Base-by-base conservation (phyloP, 768 basidiomycete genomes). In the Lactifluus echinatus region DNA sequence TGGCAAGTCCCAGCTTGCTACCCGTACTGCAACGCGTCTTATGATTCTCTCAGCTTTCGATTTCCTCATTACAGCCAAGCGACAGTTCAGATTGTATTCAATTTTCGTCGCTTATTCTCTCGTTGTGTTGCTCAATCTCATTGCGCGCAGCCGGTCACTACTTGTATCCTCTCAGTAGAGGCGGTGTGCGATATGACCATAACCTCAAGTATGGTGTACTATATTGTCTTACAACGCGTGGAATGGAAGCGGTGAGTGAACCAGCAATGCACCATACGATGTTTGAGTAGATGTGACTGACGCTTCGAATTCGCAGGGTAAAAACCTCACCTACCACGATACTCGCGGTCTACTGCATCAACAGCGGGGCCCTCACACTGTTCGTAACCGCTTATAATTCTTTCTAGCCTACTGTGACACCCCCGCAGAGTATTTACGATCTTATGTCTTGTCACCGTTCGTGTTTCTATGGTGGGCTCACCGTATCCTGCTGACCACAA, bases 341-440 rank as follows among this genome's bases (percentile, higher is more conserved):
- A 2, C 47, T 55, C 2, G 47, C 29, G 14, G 21, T 55, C 37
- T 55, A 55, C 26, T 42, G 14, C 6, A 14, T 55, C 12, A 55
- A 31, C 4, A 55, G 55, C 26, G 55, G 55, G 21, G 46, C 28
- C 6, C 37, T 55, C 29, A n/a, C 39, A 23, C 47, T 55, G 55
- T 55, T 40, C 47, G 55, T 42, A 1, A 4, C 37, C 11, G n/a
- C n/a, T 26, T 14, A 17, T 43, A 1, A 26, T 24, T 2, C 29
- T 31, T 2, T 5, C 40, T 11, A 8, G 1, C 10, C 4, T 21
- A 7, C 11, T 12, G 14, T 55, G 11, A 49, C 46, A 42, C n/a
- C 21, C 21, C 31, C 14, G 21, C 29, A 55, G 55, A n/a, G 10
- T 55, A 40, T 55, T 49, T 11, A 24, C 55, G 14, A 26, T 49